phyloP scores from a whole-genome alignment of 345 rosid species.

The Raphanus raphanistrum region DNA sequence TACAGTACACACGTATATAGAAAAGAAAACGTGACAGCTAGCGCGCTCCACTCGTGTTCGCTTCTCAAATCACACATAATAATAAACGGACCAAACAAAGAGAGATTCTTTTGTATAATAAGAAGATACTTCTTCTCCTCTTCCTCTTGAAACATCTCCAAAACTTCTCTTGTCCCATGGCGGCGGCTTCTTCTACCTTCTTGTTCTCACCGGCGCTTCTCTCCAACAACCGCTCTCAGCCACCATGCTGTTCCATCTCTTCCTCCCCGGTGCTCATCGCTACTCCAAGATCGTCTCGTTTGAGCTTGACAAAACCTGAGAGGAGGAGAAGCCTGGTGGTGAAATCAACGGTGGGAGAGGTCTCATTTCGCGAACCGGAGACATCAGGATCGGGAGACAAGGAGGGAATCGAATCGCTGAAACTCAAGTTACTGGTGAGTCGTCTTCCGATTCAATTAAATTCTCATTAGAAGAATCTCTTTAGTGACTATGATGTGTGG shows the following conservation, averaged over 20 bases:
- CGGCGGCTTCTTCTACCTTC: slow-evolving; percentile 21
- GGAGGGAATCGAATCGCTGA: slow-evolving; percentile 38
- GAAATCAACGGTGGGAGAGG: slow-evolving; percentile 51
- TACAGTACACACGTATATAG: background rate
- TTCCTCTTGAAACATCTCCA: too few species aligned
- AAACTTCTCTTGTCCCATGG: slow-evolving; percentile 27
- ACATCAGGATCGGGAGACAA: slow-evolving; percentile 39
- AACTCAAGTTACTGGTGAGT: slow-evolving; percentile 64
- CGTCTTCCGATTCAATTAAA: background rate
- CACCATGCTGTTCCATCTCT: background rate
- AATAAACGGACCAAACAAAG: background rate
- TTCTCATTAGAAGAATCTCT: background rate
- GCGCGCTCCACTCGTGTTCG: slow-evolving; percentile 4
- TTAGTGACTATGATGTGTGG: background rate
- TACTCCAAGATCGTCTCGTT: slow-evolving; percentile 7
- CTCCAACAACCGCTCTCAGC: slow-evolving; percentile 16
- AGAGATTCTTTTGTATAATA: background rate
- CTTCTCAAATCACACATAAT: slow-evolving; percentile 14
- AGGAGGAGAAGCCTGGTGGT: slow-evolving; percentile 32
- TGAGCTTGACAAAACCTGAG: background rate
- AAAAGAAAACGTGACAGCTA: slow-evolving; percentile 16
- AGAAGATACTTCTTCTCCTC: background rate
- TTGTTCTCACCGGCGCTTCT: slow-evolving; percentile 21
- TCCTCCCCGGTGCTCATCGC: slow-evolving; percentile 1
- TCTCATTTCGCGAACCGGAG: slow-evolving; percentile 43